These are phyloP conservation scores for Hortiboletus campestris DNA, from an alignment of 768 basidiomycete genomes.

Conservation along the genomic window DNA sequence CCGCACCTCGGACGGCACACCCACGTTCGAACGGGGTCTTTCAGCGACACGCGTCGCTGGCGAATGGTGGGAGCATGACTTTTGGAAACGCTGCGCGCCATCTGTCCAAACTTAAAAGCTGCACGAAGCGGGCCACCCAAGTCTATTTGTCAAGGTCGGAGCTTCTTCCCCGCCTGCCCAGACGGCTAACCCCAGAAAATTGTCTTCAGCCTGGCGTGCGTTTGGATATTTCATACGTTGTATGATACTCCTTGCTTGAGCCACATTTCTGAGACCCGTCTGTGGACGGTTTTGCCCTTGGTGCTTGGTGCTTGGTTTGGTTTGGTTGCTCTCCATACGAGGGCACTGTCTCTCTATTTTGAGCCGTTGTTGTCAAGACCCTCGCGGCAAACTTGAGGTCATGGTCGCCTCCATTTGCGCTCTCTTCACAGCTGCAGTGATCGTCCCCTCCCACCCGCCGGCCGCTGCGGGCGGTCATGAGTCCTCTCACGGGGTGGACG, in stretches of 20 bases:
- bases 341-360: slow-evolving; percentile 3
- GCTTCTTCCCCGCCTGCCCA: slow-evolving; percentile 16
- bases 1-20: slow-evolving; percentile 35
- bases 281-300: background rate
- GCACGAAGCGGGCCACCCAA: slow-evolving; percentile 6
- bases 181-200: slow-evolving; percentile 10
- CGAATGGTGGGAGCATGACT: slow-evolving; percentile 57
- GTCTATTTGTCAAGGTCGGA: slow-evolving; percentile 22
- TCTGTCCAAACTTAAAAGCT: slow-evolving; percentile 13
- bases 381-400: slow-evolving; percentile 8
- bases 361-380: background rate
- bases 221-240: slow-evolving; percentile 19
- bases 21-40: slow-evolving; percentile 32
- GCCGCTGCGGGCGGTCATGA: slow-evolving; percentile 7
- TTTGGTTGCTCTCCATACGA: background rate
- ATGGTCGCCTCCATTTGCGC: slow-evolving; percentile 13
- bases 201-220: slow-evolving; percentile 6
- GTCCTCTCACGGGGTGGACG: slow-evolving; percentile 6
- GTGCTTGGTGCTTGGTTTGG: slow-evolving; percentile 2
- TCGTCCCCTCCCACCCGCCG: slow-evolving; percentile 2
- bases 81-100: slow-evolving; percentile 45
- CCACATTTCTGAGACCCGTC: slow-evolving; percentile 5
- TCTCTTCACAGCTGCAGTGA: slow-evolving; percentile 5
- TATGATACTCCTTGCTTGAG: slow-evolving; percentile 1
- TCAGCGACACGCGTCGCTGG: slow-evolving; percentile 45